Percentiles rank a stretch among this genome's conserved stretches.
phyloP scores from a whole-genome alignment of 75 land plant species.

The Ceratopteris richardii region DNA sequence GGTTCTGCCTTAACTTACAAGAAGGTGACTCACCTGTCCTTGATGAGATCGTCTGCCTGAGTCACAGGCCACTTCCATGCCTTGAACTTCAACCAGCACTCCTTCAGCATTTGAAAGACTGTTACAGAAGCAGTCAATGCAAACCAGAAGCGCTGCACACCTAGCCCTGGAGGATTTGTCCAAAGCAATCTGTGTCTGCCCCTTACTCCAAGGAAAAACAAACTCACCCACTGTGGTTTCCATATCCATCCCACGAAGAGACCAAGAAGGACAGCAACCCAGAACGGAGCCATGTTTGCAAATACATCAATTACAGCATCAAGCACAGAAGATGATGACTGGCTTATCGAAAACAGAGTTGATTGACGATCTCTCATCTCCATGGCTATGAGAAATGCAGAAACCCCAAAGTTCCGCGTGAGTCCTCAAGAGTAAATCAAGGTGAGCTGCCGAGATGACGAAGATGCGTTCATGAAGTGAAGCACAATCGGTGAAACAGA shows the following conservation, averaged over 20 bases:
- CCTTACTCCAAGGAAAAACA: slow-evolving; percentile 62
- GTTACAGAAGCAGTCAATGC: slow-evolving; percentile 79
- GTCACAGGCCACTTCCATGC: slow-evolving; percentile 33
- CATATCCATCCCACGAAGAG: slow-evolving; percentile 89
- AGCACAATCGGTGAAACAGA: too few species aligned
- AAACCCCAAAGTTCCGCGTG: too few species aligned
- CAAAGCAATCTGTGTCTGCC: slow-evolving; percentile 59
- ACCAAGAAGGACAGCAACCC: slow-evolving; percentile 86
- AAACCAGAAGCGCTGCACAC: slow-evolving; percentile 81
- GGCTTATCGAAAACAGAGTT: too few species aligned
- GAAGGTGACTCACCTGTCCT: too few species aligned
- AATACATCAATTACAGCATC: slow-evolving; percentile 62
- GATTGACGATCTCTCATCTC: too few species aligned
- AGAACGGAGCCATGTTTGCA: slow-evolving; percentile 73
- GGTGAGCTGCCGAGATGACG: too few species aligned
- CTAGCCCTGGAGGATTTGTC: slow-evolving; percentile 79
- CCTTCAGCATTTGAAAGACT: slow-evolving; percentile 58
- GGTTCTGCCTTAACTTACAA: too few species aligned
- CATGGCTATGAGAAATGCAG: too few species aligned
- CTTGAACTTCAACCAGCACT: slow-evolving; percentile 43
- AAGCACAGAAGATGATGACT: slow-evolving; percentile 30
- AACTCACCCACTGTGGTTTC: slow-evolving; percentile 82
- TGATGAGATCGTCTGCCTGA: neutral
- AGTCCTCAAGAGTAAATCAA: too few species aligned
- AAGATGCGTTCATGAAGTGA: too few species aligned